phyloP scores from a whole-genome alignment of 805 yeast genomes.

The Candida orba region DNA sequence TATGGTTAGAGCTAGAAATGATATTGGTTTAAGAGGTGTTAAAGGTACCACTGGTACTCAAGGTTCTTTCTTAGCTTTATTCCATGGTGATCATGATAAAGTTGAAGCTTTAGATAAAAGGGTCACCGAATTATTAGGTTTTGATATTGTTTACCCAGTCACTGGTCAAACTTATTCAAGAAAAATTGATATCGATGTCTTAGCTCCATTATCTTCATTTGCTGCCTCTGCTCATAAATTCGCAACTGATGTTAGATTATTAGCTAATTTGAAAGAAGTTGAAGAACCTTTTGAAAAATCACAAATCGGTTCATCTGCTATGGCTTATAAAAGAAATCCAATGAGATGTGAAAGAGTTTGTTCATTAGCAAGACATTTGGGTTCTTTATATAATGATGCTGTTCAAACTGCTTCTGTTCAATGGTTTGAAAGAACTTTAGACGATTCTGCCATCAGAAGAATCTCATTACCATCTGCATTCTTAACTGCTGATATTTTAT shows the following conservation, averaged over 20 bases:
- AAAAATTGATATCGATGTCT: constrained; percentile 91
- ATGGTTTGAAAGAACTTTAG: constrained; percentile 99
- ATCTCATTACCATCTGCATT: constrained; percentile 95
- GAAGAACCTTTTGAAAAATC: constrained; percentile 98
- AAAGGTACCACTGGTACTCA: constrained; percentile 99
- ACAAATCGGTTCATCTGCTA: constrained; percentile 97
- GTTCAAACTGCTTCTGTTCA: constrained; percentile 96
- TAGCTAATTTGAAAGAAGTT: constrained; percentile 93
- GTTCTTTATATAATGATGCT: constrained; percentile 86
- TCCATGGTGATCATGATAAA: constrained; percentile 95
- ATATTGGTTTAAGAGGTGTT: constrained; percentile 93
- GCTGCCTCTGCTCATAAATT: constrained; percentile 97
- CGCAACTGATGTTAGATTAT: constrained; percentile 92
- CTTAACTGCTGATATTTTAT: constrained; percentile 87
- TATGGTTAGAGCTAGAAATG: constrained; percentile 92
- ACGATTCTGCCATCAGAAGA: constrained; percentile 96
- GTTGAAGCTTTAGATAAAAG: constrained; percentile 89
- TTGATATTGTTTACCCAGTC: constrained; percentile 91
- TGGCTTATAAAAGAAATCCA: constrained; percentile 99
- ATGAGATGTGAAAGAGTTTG: constrained; percentile 99
- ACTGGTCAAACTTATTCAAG: constrained; percentile 99
- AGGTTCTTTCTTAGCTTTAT: constrained; percentile 89
- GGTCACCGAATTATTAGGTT: constrained; percentile 89
- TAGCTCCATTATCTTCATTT: constrained; percentile 87
- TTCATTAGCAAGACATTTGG: constrained; percentile 94